phyloP scores from a whole-genome alignment of 768 basidiomycete genomes.

The Inosperma sp. region DNA sequence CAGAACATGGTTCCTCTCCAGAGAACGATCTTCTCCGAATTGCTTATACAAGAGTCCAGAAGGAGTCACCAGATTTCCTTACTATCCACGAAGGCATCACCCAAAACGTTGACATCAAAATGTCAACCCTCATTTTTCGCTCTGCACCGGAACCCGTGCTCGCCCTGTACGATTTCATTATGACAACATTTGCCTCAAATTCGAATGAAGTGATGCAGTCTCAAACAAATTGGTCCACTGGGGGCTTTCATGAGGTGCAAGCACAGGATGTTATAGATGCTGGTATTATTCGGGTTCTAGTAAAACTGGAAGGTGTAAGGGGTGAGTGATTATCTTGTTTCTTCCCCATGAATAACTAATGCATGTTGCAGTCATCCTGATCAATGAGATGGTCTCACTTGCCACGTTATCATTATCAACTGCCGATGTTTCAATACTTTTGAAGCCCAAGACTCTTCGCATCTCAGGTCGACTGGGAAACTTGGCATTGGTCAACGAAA shows the following conservation, averaged over 20 bases:
- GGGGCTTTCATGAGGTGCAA: background rate
- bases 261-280: slow-evolving; percentile 7
- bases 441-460: slow-evolving; percentile 68
- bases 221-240: background rate
- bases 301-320: slow-evolving; percentile 82
- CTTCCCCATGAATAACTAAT: background rate
- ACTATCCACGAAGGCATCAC: slow-evolving; percentile 79
- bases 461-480: slow-evolving; percentile 81
- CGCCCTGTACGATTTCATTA: slow-evolving; percentile 91
- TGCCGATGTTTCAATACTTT: slow-evolving; percentile 75
- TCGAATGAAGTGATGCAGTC: slow-evolving; percentile 7
- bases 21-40: slow-evolving; percentile 63
- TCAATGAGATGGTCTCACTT: slow-evolving; percentile 63
- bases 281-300: slow-evolving; percentile 72
- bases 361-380: slow-evolving; percentile 56
- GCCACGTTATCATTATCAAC: slow-evolving; percentile 89
- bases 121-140: slow-evolving; percentile 88
- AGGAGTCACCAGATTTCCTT: slow-evolving; percentile 79
- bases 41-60: slow-evolving; percentile 74
- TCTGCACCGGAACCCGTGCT: slow-evolving; percentile 89
- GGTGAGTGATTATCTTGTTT: slow-evolving; percentile 39
- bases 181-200: slow-evolving; percentile 80
- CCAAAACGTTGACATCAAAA: slow-evolving; percentile 78
- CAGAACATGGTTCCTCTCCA: slow-evolving; percentile 31
- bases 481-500: slow-evolving; percentile 76